Evolutionary conservation across 441 rosid genomes (phyloP), one percentile per base, ranked within the genome.

Genomic region (Manihot esculenta): DNA sequence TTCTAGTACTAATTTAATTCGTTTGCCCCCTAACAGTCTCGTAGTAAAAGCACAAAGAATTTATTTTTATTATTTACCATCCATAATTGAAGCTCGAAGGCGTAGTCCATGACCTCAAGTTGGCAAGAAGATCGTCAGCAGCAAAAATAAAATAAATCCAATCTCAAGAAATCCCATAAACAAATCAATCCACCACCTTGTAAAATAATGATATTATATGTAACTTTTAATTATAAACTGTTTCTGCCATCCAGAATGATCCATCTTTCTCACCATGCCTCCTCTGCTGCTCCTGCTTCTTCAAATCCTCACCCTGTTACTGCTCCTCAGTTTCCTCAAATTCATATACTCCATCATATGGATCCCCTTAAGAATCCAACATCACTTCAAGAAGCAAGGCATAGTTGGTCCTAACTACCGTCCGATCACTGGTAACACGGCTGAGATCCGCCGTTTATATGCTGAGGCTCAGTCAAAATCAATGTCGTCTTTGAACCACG

Each of bases 381-480:
- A 18, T 53, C 85, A 85, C 71, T 91, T 91, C 84, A 64, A 45
- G 17, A 76, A 44, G 15, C 85, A 76, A 68, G 73, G 81, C 50
- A 68, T 85, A 30, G 11, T 21, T 0, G 95, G 93, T 33, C 93
- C 95, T 64, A 75, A 73, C 44, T 84, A 84, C 86, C 78, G 79
- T n/a, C 71, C 81, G 6, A 56, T 88, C 79, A 38, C 76, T 18
- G 90, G 95, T 41, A 89, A 84, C 85, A 57, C 86, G 0, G 50
- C 76, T 4, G 87, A 88, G 66, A 76, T 84, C 73, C 86, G 80
- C 71, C 78, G 80, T 13, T 58, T 80, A 27, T 81, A 61, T 23
- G 48, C 55, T 5, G 87, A 82, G 27, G 90, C 77, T 35, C 81
- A 59, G 62, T 72, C 81, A 0, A 83, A 81, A 71, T 6, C 38